Evolutionary conservation across 441 rosid genomes (phyloP).

Genomic region (Corymbia citriodora): DNA sequence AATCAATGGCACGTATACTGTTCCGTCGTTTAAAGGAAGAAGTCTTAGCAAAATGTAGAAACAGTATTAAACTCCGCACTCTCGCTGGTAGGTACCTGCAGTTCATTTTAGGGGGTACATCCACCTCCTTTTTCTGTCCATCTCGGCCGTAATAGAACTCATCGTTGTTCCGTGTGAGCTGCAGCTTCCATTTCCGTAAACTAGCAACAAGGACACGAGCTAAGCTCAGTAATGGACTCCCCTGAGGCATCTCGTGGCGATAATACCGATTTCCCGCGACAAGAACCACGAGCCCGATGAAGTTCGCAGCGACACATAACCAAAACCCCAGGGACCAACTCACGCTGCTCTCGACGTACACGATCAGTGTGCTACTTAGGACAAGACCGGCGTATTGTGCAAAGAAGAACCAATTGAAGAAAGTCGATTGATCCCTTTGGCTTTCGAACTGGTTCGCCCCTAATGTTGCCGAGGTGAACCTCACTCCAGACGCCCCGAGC

Average conservation of each 20-base stretch:
- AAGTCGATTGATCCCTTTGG: background rate
- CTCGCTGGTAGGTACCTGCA: constrained; percentile 1
- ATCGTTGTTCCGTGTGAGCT: background rate
- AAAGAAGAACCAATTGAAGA: constrained; percentile 7
- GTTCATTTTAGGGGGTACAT: background rate
- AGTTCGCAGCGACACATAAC: background rate
- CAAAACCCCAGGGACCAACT: constrained; percentile 1
- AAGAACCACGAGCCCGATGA: background rate
- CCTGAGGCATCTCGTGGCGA: background rate
- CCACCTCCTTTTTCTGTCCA: background rate
- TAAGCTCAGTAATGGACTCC: constrained; percentile 1
- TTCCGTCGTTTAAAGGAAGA: background rate
- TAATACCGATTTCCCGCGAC: background rate
- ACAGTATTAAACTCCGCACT: background rate
- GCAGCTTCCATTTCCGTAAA: background rate
- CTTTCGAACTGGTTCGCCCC: constrained; percentile 1
- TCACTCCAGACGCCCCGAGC: background rate
- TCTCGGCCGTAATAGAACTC: background rate
- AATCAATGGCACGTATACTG: background rate
- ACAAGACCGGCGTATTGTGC: background rate
- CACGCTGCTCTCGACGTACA: background rate
- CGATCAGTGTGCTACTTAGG: background rate
- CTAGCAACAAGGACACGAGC: background rate
- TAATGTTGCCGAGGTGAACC: background rate
- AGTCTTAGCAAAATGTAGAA: background rate